Conservation (phyloP, 83 land plant species). For the Larix sibirica region DNA sequence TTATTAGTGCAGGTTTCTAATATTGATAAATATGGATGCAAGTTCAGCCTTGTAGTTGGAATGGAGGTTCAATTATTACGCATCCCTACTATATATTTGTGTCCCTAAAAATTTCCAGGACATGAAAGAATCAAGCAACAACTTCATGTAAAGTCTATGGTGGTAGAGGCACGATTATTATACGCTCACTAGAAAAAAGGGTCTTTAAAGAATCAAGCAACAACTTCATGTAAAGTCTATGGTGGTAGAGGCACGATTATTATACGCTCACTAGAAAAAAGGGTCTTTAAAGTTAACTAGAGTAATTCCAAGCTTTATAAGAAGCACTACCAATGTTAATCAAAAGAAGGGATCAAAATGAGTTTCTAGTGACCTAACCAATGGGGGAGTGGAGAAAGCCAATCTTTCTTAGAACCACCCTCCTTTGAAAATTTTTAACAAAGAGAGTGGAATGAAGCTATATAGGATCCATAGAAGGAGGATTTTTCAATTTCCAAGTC, state of each 20-base stretch:
- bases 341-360: neutral
- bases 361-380: neutral
- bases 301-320: neutral
- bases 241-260: neutral
- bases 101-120: neutral
- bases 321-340: neutral
- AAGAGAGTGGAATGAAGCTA: neutral
- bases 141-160: neutral
- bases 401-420: neutral
- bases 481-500: neutral
- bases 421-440: neutral
- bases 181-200: neutral
- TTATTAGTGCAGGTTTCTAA: neutral
- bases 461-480: neutral
- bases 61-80: constrained; percentile 9
- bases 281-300: neutral
- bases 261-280: neutral
- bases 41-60: neutral
- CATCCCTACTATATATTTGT: neutral
- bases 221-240: neutral
- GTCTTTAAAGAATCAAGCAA: neutral
- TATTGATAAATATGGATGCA: neutral
- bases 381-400: neutral
- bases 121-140: neutral
- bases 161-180: neutral